A percentile compares a stretch with the other conserved stretches of the same genome.
Conservation (phyloP, 306 rosid species). For the Albizia julibrissin region DNA sequence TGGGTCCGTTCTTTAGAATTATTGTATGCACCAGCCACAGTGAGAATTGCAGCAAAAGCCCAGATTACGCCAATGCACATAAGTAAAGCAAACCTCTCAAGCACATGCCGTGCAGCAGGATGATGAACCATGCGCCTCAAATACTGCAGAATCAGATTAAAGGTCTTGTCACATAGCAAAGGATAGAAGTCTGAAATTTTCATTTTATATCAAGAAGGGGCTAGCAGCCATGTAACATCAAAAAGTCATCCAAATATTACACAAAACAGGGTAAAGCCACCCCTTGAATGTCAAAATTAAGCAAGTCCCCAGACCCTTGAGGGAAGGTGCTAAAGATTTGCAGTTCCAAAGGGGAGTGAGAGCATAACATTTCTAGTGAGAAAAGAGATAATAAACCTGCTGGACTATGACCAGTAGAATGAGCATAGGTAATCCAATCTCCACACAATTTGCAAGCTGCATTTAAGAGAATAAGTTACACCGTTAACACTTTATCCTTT, state of each 20-base stretch:
- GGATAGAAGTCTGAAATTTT: neutral
- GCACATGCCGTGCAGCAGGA: slow-evolving; percentile 32
- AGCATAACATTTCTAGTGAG: neutral
- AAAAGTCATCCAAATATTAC: neutral
- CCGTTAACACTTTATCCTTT: slow-evolving; percentile 20
- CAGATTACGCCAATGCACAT: slow-evolving; percentile 65
- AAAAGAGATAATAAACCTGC: slow-evolving; percentile 61
- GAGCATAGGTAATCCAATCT: slow-evolving; percentile 85
- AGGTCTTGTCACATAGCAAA: neutral
- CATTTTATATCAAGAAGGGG: neutral
- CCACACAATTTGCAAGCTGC: slow-evolving; percentile 73
- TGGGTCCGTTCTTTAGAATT: slow-evolving; percentile 51
- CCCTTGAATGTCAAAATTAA: neutral
- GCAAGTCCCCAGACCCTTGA: neutral
- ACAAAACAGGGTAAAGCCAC: neutral
- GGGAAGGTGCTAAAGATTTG: neutral
- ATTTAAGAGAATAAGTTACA: slow-evolving; percentile 13
- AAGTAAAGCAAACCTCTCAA: slow-evolving; percentile 77
- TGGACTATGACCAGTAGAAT: slow-evolving; percentile 71
- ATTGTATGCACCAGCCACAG: slow-evolving; percentile 86
- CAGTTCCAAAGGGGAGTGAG: neutral
- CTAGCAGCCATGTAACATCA: neutral
- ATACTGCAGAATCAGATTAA: slow-evolving; percentile 46
- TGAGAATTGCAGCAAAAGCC: slow-evolving; percentile 91
- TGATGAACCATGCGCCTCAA: slow-evolving; percentile 51